Conservation (phyloP, 2,329 filamentous ascomycete species). For the Stromatinia cepivora region DNA sequence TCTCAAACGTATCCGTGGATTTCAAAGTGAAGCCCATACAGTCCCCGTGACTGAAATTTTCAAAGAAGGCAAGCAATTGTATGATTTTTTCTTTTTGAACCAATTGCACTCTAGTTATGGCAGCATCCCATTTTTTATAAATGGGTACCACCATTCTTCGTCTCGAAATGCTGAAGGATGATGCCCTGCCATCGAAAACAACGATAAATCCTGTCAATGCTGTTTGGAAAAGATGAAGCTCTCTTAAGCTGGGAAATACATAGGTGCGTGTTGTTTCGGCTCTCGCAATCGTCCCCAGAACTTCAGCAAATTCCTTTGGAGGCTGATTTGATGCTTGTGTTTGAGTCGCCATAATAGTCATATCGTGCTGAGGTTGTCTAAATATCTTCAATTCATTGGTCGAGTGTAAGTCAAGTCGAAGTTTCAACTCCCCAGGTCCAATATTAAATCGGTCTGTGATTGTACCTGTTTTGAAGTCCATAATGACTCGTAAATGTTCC, state of each 20-base stretch:
- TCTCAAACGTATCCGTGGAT: slow-evolving; percentile 80
- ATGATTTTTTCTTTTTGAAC: slow-evolving; percentile 72
- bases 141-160: slow-evolving; percentile 88
- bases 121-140: slow-evolving; percentile 91
- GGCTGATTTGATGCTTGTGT: slow-evolving; percentile 62
- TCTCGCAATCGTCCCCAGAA: slow-evolving; percentile 49
- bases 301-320: slow-evolving; percentile 60
- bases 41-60: slow-evolving; percentile 81
- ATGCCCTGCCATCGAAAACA: slow-evolving; percentile 69
- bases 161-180: slow-evolving; percentile 77
- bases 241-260: slow-evolving; percentile 62
- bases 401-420: slow-evolving; percentile 62
- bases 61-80: slow-evolving; percentile 83
- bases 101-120: slow-evolving; percentile 76
- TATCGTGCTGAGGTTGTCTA: slow-evolving; percentile 72
- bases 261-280: slow-evolving; percentile 69
- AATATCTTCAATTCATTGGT: slow-evolving; percentile 64
- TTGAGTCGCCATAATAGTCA: slow-evolving; percentile 74
- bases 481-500: slow-evolving; percentile 71
- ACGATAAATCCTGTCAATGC: slow-evolving; percentile 80
- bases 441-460: slow-evolving; percentile 84
- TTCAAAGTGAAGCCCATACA: slow-evolving; percentile 89
- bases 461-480: slow-evolving; percentile 74
- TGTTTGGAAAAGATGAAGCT: slow-evolving; percentile 76
- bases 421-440: slow-evolving; percentile 69